A percentile compares a stretch with the other conserved stretches of the same genome.
These are phyloP conservation scores for Martensiomyces pterosporus DNA, from an alignment of 192 early-diverging fungal genomes.

Conservation along the genomic window DNA sequence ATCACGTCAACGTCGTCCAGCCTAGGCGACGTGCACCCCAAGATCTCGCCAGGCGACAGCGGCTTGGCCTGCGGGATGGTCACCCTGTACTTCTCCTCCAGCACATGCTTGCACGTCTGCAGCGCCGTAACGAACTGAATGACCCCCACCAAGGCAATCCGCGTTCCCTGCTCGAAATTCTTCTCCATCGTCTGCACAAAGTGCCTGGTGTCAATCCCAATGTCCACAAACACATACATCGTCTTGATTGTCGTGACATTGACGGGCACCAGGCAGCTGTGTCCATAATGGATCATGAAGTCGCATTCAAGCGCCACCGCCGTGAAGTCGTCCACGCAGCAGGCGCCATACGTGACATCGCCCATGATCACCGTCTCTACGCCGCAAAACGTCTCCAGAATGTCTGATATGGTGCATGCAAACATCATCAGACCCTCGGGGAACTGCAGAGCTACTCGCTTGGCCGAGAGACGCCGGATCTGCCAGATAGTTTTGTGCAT, in stretches of 20 bases:
- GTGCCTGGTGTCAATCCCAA: conserved; percentile 89
- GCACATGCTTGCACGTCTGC: conserved; percentile 56
- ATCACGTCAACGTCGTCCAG: conserved; percentile 70
- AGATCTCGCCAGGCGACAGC: conserved; percentile 89
- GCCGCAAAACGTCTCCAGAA: conserved; percentile 70
- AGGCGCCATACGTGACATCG: conserved; percentile 98
- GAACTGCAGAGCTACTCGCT: conserved; percentile 91
- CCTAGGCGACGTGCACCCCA: conserved; percentile 93
- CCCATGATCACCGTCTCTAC: conserved; percentile 97
- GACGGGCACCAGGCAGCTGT: conserved; percentile 96
- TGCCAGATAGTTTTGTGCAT: conserved; percentile 96
- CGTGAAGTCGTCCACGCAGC: conserved; percentile 97
- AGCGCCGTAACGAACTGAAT: conserved; percentile 93
- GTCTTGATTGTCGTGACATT: conserved; percentile 92
- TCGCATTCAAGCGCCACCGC: conserved; percentile 90
- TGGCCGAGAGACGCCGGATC: conserved; percentile 67
- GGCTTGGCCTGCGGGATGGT: conserved; percentile 91
- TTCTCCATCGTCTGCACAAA: conserved; percentile 84
- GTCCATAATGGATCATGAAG: conserved; percentile 97
- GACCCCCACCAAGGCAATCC: conserved; percentile 80
- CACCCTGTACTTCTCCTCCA: conserved; percentile 58
- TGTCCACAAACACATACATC: conserved; percentile 98
- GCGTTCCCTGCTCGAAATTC: conserved; percentile 78
- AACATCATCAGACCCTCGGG: conserved; percentile 96
- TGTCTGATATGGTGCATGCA: conserved; percentile 89